Evolutionary conservation across 192 early-diverging fungal species (phyloP).

Genomic region (Coemansia furcata): DNA sequence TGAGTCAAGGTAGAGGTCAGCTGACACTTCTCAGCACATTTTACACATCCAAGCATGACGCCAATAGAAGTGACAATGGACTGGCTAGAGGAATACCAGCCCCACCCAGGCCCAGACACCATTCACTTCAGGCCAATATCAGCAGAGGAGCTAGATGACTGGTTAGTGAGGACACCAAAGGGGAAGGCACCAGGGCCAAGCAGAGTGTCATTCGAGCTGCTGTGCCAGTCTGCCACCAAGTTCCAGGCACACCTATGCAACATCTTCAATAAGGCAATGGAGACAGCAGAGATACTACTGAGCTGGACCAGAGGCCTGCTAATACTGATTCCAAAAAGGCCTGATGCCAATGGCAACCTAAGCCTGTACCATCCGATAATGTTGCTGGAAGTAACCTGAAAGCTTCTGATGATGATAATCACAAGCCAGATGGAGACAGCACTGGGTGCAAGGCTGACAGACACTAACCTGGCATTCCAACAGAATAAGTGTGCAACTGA

Average conservation of each 20-base stretch:
- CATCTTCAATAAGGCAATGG: background rate
- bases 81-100: background rate
- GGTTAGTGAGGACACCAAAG: background rate
- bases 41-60: background rate
- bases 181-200: background rate
- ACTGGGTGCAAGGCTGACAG: no score
- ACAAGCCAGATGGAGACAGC: no score
- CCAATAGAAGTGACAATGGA: background rate
- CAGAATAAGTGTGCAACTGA: no score
- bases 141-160: background rate
- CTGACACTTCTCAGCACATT: no score
- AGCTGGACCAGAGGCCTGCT: background rate
- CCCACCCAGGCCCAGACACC: background rate
- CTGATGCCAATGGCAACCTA: background rate
- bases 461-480: no score
- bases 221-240: background rate
- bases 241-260: background rate
- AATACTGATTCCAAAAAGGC: slow-evolving; percentile 4
- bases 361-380: background rate
- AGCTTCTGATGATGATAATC: no score
- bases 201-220: background rate
- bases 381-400: no score
- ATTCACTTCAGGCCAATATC: background rate
- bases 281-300: background rate
- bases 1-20: no score